Conservation (phyloP, 2,329 filamentous ascomycete genomes). For the Lasiodiplodia hormozganensis region DNA sequence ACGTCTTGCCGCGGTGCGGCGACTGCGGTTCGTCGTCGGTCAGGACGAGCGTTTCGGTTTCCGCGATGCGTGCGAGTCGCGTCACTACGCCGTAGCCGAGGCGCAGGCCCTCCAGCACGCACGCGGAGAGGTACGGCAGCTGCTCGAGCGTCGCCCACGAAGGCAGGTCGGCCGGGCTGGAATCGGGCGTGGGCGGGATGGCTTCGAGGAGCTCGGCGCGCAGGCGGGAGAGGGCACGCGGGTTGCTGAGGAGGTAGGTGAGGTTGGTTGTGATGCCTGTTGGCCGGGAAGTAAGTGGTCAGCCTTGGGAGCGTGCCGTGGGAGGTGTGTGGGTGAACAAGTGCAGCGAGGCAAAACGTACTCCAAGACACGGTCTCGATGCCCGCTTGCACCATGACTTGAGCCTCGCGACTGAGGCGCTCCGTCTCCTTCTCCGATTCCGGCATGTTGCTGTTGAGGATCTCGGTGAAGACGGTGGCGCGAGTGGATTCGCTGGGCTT, state of each 20-base stretch:
- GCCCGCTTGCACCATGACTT: conserved; percentile 41
- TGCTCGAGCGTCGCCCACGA: conserved; percentile 25
- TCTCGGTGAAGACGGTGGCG: conserved; percentile 21
- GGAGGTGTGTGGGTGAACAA: too few species aligned
- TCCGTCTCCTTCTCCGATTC: conserved; percentile 44
- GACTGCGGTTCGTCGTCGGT: neutral
- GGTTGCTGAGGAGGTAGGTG: conserved; percentile 41
- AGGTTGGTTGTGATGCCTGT: conserved; percentile 38
- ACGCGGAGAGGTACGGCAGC: conserved; percentile 30
- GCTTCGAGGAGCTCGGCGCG: conserved; percentile 38
- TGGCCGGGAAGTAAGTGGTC: too few species aligned
- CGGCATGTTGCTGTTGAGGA: conserved; percentile 8
- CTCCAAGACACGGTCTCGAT: conserved; percentile 37
- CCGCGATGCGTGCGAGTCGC: conserved; percentile 33
- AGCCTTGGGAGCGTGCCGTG: neutral
- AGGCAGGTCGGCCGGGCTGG: neutral
- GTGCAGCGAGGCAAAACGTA: neutral
- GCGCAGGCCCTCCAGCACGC: conserved; percentile 41
- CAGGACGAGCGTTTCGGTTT: conserved; percentile 27
- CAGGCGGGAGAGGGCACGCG: conserved; percentile 35
- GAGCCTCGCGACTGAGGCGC: conserved; percentile 42
- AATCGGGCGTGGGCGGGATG: conserved; percentile 36
- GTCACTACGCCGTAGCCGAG: conserved; percentile 50
- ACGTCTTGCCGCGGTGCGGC: conserved; percentile 1
- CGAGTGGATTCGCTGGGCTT: neutral